Evolutionary conservation across 305 asterid genomes (phyloP).

Genomic region (Striga hermonthica): DNA sequence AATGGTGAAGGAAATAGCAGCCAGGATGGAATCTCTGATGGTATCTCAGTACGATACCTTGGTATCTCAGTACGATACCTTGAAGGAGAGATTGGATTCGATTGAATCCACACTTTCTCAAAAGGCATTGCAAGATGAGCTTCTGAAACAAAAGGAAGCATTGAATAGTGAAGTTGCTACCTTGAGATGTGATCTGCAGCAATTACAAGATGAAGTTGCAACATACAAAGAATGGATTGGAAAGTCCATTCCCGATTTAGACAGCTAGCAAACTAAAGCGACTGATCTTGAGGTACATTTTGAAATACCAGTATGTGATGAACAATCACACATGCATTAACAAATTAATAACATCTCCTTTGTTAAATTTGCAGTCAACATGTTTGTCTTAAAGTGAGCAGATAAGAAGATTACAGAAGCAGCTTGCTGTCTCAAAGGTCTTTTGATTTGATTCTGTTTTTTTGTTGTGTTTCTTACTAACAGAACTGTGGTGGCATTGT

Average conservation of each 20-base stretch:
- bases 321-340: not conserved
- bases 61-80: too few relatives aligned
- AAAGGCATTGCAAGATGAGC: conserved; percentile 64
- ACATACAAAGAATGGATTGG: conserved; percentile 49
- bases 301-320: not conserved
- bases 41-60: too few relatives aligned
- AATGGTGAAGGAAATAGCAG: too few relatives aligned
- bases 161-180: conserved; percentile 57
- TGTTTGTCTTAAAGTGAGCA: conserved; percentile 53
- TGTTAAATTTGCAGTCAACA: conserved; percentile 39
- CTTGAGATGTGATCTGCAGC: conserved; percentile 61
- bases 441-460: conserved; percentile 8
- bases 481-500: too few relatives aligned
- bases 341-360: conserved; percentile 3
- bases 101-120: too few relatives aligned
- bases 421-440: conserved; percentile 57
- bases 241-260: conserved; percentile 48
- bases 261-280: conserved; percentile 41
- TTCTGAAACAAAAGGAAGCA: conserved; percentile 57
- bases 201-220: conserved; percentile 58
- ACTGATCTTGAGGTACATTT: conserved; percentile 53
- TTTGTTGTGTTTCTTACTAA: not conserved
- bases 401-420: conserved; percentile 54
- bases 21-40: too few relatives aligned
- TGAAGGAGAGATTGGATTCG: too few relatives aligned